phyloP scores from a whole-genome alignment of 495 filamentous ascomycete species.

The Tuber calosporum region DNA sequence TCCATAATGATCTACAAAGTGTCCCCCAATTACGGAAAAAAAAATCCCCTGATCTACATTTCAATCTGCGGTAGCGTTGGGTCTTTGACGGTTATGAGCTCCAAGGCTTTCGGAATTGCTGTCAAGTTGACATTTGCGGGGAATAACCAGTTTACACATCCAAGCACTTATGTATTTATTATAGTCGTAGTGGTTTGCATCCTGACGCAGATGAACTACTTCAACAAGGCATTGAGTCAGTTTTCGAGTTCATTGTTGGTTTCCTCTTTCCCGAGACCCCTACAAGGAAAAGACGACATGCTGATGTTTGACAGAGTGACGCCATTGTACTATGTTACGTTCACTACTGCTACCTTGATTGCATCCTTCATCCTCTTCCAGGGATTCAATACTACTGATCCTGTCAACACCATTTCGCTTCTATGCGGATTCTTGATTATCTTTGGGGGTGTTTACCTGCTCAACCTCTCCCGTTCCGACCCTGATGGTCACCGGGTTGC shows the following conservation, averaged over 20 bases:
- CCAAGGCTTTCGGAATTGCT: constrained; percentile 96
- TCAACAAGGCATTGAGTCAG: constrained; percentile 95
- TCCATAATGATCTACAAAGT: constrained; percentile 92
- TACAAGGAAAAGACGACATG: constrained; percentile 38
- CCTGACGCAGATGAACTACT: constrained; percentile 98
- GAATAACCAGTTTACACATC: constrained; percentile 87
- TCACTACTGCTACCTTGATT: constrained; percentile 88
- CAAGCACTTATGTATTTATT: constrained; percentile 92
- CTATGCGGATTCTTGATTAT: constrained; percentile 92
- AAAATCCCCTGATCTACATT: constrained; percentile 89
- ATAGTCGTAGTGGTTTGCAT: constrained; percentile 91
- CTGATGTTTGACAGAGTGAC: constrained; percentile 65
- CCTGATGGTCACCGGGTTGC: constrained; percentile 68
- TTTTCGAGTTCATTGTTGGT: constrained; percentile 94
- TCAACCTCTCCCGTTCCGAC: constrained; percentile 87
- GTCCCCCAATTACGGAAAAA: constrained; percentile 79
- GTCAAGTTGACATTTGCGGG: constrained; percentile 85
- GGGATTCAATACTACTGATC: constrained; percentile 92
- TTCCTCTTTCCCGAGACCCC: not conserved
- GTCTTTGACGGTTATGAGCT: constrained; percentile 94
- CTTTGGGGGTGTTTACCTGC: constrained; percentile 92
- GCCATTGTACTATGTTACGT: constrained; percentile 98
- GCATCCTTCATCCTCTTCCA: constrained; percentile 96
- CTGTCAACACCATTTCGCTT: constrained; percentile 87
- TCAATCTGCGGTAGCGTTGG: constrained; percentile 96